Evolutionary conservation across 1,284 basidiomycete genomes (phyloP), one percentile per base, ranked within the genome.

Genomic region (Austroboletus niveus): DNA sequence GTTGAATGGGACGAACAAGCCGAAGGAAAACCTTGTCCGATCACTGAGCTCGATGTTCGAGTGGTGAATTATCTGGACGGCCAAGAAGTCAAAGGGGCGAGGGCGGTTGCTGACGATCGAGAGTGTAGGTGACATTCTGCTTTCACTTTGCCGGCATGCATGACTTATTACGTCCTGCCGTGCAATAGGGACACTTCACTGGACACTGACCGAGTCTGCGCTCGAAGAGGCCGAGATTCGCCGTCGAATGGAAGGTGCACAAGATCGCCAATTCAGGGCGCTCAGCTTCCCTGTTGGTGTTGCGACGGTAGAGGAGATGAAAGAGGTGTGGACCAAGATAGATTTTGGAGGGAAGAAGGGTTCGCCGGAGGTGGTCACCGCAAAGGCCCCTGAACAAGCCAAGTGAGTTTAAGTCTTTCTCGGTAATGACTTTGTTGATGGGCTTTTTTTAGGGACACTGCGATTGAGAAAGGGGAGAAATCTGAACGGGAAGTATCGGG

Each of bases 141-240:
- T 35, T n/a, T 8, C 32, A 9, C 3, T 6, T 15, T 6, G 31
- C 20, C 22, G 44, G 34, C 5, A 9, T 8, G n/a, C n/a, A 30
- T 15, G 27, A 5, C 34, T 2, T 8, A 42, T 52, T 39, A 48
- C 10, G 15, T 22, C 47, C 44, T 40, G 52, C 11, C 31, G 11
- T 20, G 20, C 32, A 29, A 43, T 51, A 88, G 87, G 86, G 84
- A 70, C 72, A 2, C 52, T 82, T 15, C 72, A 77, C n/a, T 88
- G 76, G 73, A 65, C 70, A 30, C 61, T 85, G 43, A 66, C 66
- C 0, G 72, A 69, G 31, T 67, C 76, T 11, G 60, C 72, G 3
- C 56, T 62, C 1, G 54, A 65, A 5, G 62, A 66, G 40, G 59
- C 45, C 0, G 60, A 69, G 11, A 71, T 82, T 11, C 72, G 69